Evolutionary conservation across 2,329 filamentous ascomycete species (phyloP), one percentile per base, ranked within the genome.

Genomic region (Curvularia hawaiiensis): DNA sequence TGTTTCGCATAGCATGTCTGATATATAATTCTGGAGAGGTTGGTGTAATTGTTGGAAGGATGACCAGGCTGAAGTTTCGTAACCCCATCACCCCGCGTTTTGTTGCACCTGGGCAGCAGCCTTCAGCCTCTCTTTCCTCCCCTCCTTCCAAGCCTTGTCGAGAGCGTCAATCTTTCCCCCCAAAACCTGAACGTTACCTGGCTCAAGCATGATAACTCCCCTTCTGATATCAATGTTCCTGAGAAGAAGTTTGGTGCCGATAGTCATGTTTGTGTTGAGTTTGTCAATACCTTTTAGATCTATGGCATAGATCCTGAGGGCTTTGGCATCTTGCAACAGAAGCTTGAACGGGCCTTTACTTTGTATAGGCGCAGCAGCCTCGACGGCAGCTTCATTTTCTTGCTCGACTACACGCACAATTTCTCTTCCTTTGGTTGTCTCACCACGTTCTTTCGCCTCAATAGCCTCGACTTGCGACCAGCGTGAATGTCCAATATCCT

Each of bases 391-490:
- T 14, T 80, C 81, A 3, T 78, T 80, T 5, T 81, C 82, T 1
- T 82, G 82, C 11, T 75, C 72, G 0, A 87, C 83, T 0, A 95
- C 84, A 3, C 94, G 84, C 18, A 98, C 86, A 30, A 99, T 86
- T 73, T 97, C 90, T 10, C 92, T 80, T 0, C 95, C 95, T 40
- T 86, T 84, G 0, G 84, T 91, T 62, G 81, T 85, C 77, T 94
- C 90, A 0, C 91, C 91, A 12, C 90, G 83, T 68, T 89, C 87
- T 44, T 87, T 80, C 43, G 87, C 84, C 75, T 94, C 90, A 7
- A 95, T 85, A 33, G 88, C 87, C 74, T 97, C 92, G 31, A 97
- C 84, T 75, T 97, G 92, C 62, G 91, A 89, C 91, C 93, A 96
- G 50, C 90, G 84, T 66, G 89, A 92, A 51, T 85, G 83, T 2